Base-by-base conservation (phyloP, 331 rosid genomes). In the Pyrus hybrid region DNA sequence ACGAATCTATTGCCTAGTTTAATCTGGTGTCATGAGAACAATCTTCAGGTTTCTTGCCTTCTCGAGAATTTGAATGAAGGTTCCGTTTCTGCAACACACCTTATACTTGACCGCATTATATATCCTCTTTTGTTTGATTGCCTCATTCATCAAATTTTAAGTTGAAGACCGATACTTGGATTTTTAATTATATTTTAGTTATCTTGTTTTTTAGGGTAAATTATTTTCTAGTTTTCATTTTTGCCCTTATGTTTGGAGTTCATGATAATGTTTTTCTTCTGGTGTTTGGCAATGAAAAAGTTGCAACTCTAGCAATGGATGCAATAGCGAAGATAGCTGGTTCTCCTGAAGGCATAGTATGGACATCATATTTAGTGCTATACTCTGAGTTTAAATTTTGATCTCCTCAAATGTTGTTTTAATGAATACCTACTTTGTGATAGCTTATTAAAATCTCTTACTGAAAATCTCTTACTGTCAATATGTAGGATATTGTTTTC, bases 91-190 rank as follows among this genome's bases (percentile, higher is more conserved):
- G 77, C 88, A 33, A 71, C 79, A 73, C 80, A 41, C 80, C 89
- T 88, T 73, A 81, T 94, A 76, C 23, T 69, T 64, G 95, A 87
- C 75, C 54, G 71, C 71, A 83, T 77, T 77, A 69, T 94, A 68
- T 92, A 90, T 85, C 90, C 96, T 33, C 90, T 88, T 66, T 81
- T 94, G 88, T 89, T 94, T 41, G 92, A 90, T 86, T 92, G 96
- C 81, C 91, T 94, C 69, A 58, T 89, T 56, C 81, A 85, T 47
- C 63, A 22, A 45, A 8, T 54, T 22, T 1, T 65, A 26, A 72
- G n/a, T 64, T 57, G 7, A 20, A 16, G 37, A 23, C 29, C 3
- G 16, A 14, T 3, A 29, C 16, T 61, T 26, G 22, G 45, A 29
- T 14, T 32, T 64, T 45, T 18, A 10, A 22, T 43, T 63, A 22